Evolutionary conservation across 805 yeast species (phyloP).

Genomic region (Pichia thaimueangensis): DNA sequence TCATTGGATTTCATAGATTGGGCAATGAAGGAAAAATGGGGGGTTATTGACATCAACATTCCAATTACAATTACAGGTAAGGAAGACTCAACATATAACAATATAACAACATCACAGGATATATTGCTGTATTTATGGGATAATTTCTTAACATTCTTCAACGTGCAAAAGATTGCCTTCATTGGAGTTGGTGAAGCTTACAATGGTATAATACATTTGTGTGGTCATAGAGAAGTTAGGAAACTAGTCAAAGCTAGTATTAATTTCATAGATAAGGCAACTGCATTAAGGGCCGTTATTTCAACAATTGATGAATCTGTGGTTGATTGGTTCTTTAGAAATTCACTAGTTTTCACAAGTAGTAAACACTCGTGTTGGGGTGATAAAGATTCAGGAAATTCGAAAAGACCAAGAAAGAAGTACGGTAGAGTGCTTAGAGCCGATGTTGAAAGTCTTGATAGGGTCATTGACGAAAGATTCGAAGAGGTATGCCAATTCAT

Average conservation of each 20-base stretch:
- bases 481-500: conserved; percentile 84
- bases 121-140: conserved; percentile 81
- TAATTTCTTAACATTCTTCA: conserved; percentile 73
- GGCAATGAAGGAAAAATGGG: conserved; percentile 53
- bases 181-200: conserved; percentile 89
- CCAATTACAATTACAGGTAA: conserved; percentile 49
- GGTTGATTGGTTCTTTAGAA: conserved; percentile 86
- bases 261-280: conserved; percentile 59
- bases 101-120: conserved; percentile 69
- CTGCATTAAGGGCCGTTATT: conserved; percentile 68
- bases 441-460: conserved; percentile 65
- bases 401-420: conserved; percentile 78
- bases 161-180: conserved; percentile 63
- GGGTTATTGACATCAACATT: conserved; percentile 77
- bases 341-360: conserved; percentile 77
- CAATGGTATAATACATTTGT: conserved; percentile 76
- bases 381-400: conserved; percentile 22
- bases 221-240: conserved; percentile 73
- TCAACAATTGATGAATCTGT: conserved; percentile 85
- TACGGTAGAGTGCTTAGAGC: conserved; percentile 84
- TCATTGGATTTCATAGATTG: conserved; percentile 65
- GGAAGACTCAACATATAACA: conserved; percentile 50
- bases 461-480: conserved; percentile 71
- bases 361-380: conserved; percentile 79
- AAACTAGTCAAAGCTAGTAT: conserved; percentile 63